Base-by-base conservation (phyloP, 2,329 filamentous ascomycete genomes). In the Apiospora phragmitis region DNA sequence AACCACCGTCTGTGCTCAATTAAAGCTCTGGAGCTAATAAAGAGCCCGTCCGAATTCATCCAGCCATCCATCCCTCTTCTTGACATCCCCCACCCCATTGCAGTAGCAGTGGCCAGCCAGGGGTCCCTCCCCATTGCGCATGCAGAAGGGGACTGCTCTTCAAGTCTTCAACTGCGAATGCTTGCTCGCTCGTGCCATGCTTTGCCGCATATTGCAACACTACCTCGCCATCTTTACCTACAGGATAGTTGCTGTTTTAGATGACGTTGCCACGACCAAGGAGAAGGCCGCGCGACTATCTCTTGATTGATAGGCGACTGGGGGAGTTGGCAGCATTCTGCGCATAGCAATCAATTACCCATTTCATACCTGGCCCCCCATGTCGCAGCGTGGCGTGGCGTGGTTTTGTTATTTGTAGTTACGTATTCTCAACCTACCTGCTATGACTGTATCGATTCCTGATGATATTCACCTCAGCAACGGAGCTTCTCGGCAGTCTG, bases 21-120 rank as follows among this genome's bases (percentile, higher is more conserved):
- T 62, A 62, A 21, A 62, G 55, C 55, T 62, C 32, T 62, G 55
- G 32, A 38, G 55, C 55, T 62, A 62, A 62, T 62, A 35, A 62
- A n/a, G 55, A 62, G 55, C 55, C 55, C 32, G 55, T 62, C 55
- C 55, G 32, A 62, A 38, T 38, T 62, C 32, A 62, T 62, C 32
- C 55, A 21, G 18, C 51, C 49, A n/a, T n/a, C 55, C 32, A 35
- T 62, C 55, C 55, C 29, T 62, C 55, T n/a, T 62, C 55, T 62
- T 62, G 55, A 62, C 55, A 62, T 38, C 55, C 29, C 55, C 55
- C 55, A 62, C 32, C 55, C 55, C 55, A 38, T 21, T 62, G 55
- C 55, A 62, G 42, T 14, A 21, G 29, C 55, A 18, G 32, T 38
- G 29, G 29, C 32, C 55, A 14, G 29, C 32, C 55, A 62, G 55